Evolutionary conservation across 495 filamentous ascomycete species (phyloP), one percentile per base, ranked within the genome.

Genomic region (Bacidia rubella): DNA sequence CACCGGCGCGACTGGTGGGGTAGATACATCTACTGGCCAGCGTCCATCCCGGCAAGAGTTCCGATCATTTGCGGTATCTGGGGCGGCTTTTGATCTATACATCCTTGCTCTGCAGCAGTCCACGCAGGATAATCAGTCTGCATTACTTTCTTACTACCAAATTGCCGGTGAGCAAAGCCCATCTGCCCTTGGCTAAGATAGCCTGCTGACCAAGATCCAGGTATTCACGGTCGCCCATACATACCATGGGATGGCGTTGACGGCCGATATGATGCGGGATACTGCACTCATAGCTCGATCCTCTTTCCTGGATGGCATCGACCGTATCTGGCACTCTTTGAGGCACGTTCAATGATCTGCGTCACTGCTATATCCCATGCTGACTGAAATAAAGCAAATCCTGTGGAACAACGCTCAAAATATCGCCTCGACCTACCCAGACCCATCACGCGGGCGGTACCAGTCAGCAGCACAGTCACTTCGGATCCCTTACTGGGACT

Each of bases 401-500:
- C 40, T 68, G 11, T 57, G 66, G 57, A 25, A 47, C 40, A 58
- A 62, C 54, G 66, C 56, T 27, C 56, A 60, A 56, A 44, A 56
- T n/a, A 64, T 68, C 26, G 60, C 64, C 11, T 45, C 46, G 24
- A 53, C 52, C 1, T 67, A 65, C 41, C 60, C 63, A 10, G 40
- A 46, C 43, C 46, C 59, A 7, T 40, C 56, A 27, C 56, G 52
- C 22, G 25, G 44, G 11, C 48, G 51, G 23, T 69, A 69, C 50
- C 48, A 63, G 48, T 66, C 63, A 48, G 76, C 75, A 1, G 77
- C 75, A 26, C 56, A 65, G 19, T 63, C 66, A 3, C 70, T 77
- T 50, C 66, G 76, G 9, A 52, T 75, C 10, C 76, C 76, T 2
- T 81, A 74, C 55, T 81, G 74, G 67, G 77, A 81, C 62, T 81